phyloP scores from a whole-genome alignment of 305 asterid genomes.

The Fraxinus sp. region DNA sequence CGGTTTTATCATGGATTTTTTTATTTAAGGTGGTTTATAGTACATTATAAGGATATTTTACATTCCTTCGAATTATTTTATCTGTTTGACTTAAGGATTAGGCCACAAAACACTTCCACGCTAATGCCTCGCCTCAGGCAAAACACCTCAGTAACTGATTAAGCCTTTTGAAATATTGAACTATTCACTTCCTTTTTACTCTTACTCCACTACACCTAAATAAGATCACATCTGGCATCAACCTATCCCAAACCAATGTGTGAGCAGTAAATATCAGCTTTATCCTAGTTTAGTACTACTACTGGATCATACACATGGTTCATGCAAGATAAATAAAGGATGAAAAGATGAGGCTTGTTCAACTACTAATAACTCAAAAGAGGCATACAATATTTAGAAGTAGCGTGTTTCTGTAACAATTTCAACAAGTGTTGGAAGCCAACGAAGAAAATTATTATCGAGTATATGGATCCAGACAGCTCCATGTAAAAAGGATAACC shows the following conservation, averaged over 20 bases:
- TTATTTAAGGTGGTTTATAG: background rate
- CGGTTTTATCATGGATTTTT: background rate
- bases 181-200: background rate
- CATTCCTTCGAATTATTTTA: background rate
- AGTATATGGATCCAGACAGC: background rate
- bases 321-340: background rate
- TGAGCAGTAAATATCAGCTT: background rate
- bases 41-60: background rate
- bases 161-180: background rate
- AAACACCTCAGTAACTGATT: background rate
- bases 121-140: background rate
- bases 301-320: background rate
- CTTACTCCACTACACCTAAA: background rate
- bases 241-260: background rate
- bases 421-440: background rate
- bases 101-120: background rate
- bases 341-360: background rate
- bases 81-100: background rate
- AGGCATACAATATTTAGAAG: background rate
- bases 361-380: background rate
- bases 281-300: background rate
- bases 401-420: background rate
- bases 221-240: background rate
- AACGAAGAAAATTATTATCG: background rate
- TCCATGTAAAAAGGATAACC: background rate